Evolutionary conservation across 2,329 filamentous ascomycete genomes (phyloP), one percentile per base, ranked within the genome.

Genomic region (Cordyceps pruinosa): DNA sequence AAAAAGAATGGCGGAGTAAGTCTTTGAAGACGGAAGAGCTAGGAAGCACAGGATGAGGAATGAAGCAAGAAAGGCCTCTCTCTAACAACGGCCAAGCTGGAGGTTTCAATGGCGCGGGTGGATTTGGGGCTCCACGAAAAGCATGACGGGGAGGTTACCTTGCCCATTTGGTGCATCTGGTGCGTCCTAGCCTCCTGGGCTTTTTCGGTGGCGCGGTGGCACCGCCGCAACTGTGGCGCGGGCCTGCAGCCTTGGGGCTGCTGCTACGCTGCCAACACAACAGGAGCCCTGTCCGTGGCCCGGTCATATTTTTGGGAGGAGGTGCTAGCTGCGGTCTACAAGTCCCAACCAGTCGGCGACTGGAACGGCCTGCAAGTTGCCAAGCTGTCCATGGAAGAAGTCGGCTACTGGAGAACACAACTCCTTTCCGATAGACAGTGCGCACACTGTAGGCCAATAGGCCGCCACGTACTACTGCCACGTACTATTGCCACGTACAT

Each of bases 1-100:
- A 63, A 61, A 76, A 78, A 64, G 75, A 77, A 71, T 65, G 74
- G 75, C 74, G 73, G 75, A 77, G 73, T 76, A 75, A 75, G 75
- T 77, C 75, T 70, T 69, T 61, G 60, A 60, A 57, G 56, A 63
- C 51, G 47, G 58, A 56, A 57, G 53, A 58, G 56, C 50, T 58
- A 56, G 49, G 58, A 41, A 55, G 59, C 57, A 59, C 57, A 58
- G 57, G 48, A 59, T 30, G 60, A 35, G 56, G 39, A 41, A 48
- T 35, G 60, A 62, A 55, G 50, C 60, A 58, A n/a, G 25, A 58
- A 51, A 52, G 19, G 32, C 47, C 28, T n/a, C n/a, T n/a, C 32
- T 34, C 44, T 26, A 41, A 30, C 34, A 56, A 44, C 30, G 46
- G 35, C 53, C 44, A 56, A 56, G 45, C 34, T 49, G 53, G 53